Evolutionary conservation across 306 rosid species (phyloP).

Genomic region (Erythrophleum fordii): DNA sequence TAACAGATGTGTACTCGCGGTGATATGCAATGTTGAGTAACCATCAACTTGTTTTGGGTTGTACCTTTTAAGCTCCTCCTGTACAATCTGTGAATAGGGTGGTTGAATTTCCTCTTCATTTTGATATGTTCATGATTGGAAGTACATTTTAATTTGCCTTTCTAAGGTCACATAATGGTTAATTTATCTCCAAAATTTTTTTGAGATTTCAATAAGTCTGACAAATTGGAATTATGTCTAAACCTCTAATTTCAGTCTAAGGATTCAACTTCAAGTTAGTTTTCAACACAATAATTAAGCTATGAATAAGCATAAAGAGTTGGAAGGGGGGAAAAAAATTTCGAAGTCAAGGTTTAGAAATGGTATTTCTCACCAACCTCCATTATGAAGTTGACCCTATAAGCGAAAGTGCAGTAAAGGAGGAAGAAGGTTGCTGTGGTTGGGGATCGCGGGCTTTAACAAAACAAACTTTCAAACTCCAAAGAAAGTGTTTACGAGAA

Average conservation of each 20-base stretch:
- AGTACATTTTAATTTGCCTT: not conserved
- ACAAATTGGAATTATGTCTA: not conserved
- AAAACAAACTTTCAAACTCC: not conserved
- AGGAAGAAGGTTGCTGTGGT: no score
- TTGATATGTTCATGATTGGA: not conserved
- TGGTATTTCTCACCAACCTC: not conserved
- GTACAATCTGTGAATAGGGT: conserved; percentile 21
- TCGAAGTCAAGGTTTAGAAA: not conserved
- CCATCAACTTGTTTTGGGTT: conserved; percentile 7
- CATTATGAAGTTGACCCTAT: not conserved
- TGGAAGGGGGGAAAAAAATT: no score
- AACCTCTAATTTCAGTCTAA: not conserved
- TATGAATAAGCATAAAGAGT: not conserved
- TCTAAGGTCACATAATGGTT: no score
- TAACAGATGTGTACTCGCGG: conserved; percentile 1
- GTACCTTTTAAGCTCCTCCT: not conserved
- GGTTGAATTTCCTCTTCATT: not conserved
- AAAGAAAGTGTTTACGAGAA: not conserved
- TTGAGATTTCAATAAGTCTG: no score
- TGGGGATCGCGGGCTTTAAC: no score
- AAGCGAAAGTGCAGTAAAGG: not conserved
- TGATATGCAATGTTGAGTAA: conserved; percentile 1
- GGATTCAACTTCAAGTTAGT: not conserved
- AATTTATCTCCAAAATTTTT: no score
- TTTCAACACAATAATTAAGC: not conserved